Percentiles rank a stretch among this genome's conserved stretches.
Conservation (phyloP, 169 alveolate species). For the Theileria parva region DNA sequence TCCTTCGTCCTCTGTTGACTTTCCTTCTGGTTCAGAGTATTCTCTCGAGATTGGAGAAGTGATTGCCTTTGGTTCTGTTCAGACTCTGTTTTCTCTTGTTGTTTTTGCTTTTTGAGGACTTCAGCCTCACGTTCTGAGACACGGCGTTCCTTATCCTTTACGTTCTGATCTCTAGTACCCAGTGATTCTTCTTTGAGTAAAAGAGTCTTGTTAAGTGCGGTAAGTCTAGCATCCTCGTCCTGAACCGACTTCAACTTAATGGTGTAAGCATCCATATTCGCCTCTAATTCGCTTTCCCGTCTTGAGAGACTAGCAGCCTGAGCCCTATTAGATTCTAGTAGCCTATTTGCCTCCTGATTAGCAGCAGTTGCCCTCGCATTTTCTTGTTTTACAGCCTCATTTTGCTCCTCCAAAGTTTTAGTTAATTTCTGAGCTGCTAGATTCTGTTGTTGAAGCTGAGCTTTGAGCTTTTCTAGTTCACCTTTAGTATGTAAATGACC, state of each 20-base stretch:
- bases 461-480: conserved; percentile 41
- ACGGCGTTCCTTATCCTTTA: conserved; percentile 2
- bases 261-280: conserved; percentile 32
- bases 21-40: conserved; percentile 17
- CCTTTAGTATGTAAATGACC: conserved; percentile 36
- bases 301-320: conserved; percentile 1
- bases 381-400: conserved; percentile 23
- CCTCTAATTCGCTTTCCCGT: background rate
- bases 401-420: conserved; percentile 19
- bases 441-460: conserved; percentile 33
- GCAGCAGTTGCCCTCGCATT: conserved; percentile 36
- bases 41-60: background rate
- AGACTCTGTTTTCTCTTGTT: conserved; percentile 3
- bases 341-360: conserved; percentile 42
- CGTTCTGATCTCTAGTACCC: background rate
- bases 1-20: background rate
- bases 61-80: background rate
- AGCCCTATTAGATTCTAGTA: background rate
- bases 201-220: conserved; percentile 6
- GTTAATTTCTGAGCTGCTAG: conserved; percentile 32
- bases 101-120: background rate
- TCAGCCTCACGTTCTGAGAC: background rate
- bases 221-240: conserved; percentile 30
- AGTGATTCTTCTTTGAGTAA: conserved; percentile 13
- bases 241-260: conserved; percentile 13